Evolutionary conservation across 768 basidiomycete species (phyloP).

Genomic region (Lactarius hatsudake): DNA sequence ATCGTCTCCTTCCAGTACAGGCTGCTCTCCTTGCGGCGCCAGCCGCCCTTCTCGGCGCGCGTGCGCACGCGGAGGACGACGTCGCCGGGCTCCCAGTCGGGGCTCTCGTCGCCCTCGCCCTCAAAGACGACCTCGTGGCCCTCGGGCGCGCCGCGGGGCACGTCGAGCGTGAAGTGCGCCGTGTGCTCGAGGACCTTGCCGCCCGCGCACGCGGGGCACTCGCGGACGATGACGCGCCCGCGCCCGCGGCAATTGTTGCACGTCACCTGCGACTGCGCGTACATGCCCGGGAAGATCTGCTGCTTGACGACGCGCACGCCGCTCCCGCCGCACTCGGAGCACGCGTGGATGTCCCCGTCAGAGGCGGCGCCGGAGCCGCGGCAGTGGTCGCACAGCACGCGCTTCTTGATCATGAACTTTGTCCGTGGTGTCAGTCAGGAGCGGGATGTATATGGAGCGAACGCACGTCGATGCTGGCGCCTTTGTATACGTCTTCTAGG

Average conservation of each 20-base stretch:
- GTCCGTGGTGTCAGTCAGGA: neutral
- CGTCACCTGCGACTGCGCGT: slow-evolving; percentile 79
- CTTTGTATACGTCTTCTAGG: slow-evolving; percentile 86
- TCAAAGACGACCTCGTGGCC: slow-evolving; percentile 91
- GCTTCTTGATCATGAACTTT: slow-evolving; percentile 95
- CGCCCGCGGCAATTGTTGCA: slow-evolving; percentile 85
- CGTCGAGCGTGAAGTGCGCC: slow-evolving; percentile 81
- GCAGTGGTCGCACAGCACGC: slow-evolving; percentile 94
- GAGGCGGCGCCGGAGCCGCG: slow-evolving; percentile 93
- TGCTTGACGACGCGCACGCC: slow-evolving; percentile 86
- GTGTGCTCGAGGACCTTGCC: slow-evolving; percentile 78
- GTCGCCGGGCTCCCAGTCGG: slow-evolving; percentile 96
- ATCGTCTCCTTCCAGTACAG: slow-evolving; percentile 92
- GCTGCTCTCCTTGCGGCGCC: slow-evolving; percentile 85
- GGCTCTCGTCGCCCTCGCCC: slow-evolving; percentile 94
- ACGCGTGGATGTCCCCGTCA: slow-evolving; percentile 84
- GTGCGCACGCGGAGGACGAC: slow-evolving; percentile 83
- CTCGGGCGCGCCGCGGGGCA: slow-evolving; percentile 87
- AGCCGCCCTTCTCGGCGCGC: slow-evolving; percentile 73
- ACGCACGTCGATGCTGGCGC: slow-evolving; percentile 77
- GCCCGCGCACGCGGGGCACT: slow-evolving; percentile 81
- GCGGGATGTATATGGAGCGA: slow-evolving; percentile 14
- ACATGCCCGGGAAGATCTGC: slow-evolving; percentile 98
- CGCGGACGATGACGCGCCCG: slow-evolving; percentile 71
- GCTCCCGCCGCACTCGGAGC: slow-evolving; percentile 76